phyloP scores from a whole-genome alignment of 148 eudicot genomes.

The Heliosperma pusillum region DNA sequence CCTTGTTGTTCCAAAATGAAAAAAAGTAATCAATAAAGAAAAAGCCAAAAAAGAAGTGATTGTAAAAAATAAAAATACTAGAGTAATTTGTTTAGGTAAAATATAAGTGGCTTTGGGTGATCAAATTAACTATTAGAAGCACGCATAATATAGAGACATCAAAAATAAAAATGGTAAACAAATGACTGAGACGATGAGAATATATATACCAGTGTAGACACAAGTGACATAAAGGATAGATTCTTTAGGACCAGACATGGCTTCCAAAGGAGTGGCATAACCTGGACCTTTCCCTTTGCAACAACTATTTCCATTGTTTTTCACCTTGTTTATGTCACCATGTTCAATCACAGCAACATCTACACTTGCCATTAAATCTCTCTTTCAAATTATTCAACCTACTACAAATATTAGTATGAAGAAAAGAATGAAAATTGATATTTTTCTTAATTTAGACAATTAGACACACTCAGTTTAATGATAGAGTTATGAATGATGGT shows the following conservation, averaged over 20 bases:
- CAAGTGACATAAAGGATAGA: constrained; percentile 81
- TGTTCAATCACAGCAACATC: constrained; percentile 37
- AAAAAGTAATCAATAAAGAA: too few species aligned
- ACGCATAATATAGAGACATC: too few species aligned
- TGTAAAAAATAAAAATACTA: not conserved
- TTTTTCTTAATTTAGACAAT: too few species aligned
- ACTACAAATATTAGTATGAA: too few species aligned
- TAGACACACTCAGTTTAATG: too few species aligned
- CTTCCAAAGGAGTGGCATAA: constrained; percentile 77
- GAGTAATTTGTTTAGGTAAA: not conserved
- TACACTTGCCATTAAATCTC: constrained; percentile 31
- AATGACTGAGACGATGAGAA: not conserved
- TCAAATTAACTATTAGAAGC: too few species aligned
- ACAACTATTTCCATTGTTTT: constrained; percentile 24
- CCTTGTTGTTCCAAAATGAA: too few species aligned
- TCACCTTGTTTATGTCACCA: constrained; percentile 24
- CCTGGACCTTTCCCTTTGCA: constrained; percentile 68
- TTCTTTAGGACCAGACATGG: constrained; percentile 87
- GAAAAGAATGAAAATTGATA: too few species aligned
- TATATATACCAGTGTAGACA: constrained; percentile 56
- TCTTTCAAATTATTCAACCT: not conserved
- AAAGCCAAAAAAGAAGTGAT: too few species aligned
- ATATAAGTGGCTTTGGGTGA: too few species aligned
- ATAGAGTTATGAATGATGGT: not conserved
- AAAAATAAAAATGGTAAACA: not conserved